Evolutionary conservation across 2,329 filamentous ascomycete genomes (phyloP).

Genomic region (Macrophomina tecta): DNA sequence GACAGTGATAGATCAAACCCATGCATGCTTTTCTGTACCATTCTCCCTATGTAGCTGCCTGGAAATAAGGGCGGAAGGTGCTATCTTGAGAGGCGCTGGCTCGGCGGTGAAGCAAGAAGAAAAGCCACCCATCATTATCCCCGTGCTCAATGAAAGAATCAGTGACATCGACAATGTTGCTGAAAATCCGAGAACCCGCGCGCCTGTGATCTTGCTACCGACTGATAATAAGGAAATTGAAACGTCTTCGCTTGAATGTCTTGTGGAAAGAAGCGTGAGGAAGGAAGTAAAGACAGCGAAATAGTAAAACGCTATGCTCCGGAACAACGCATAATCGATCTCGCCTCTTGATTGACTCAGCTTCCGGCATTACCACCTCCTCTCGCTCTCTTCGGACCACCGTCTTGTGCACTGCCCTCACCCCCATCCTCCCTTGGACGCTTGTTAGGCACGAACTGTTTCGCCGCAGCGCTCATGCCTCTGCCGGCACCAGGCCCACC

Average conservation of each 20-base stretch:
- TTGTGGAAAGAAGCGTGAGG: not conserved
- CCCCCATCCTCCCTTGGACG: slow-evolving; percentile 37
- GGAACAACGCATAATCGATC: slow-evolving; percentile 6
- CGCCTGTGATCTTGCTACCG: not conserved
- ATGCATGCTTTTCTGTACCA: not conserved
- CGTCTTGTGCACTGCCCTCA: slow-evolving; percentile 27
- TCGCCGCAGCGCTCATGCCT: slow-evolving; percentile 44
- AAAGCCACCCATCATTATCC: not conserved
- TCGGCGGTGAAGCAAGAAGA: not conserved
- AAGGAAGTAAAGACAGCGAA: not conserved
- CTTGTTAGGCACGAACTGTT: slow-evolving; percentile 46
- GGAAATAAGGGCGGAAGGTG: not conserved
- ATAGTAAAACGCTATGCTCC: not conserved
- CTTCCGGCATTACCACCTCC: slow-evolving; percentile 12
- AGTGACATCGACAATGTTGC: not conserved
- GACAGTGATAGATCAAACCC: not conserved
- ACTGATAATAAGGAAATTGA: not conserved
- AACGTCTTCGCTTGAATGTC: not conserved
- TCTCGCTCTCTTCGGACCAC: slow-evolving; percentile 14
- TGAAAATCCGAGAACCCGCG: not conserved
- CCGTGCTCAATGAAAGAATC: not conserved
- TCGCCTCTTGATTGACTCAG: not conserved
- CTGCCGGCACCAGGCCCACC: slow-evolving; percentile 35
- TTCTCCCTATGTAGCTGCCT: not conserved
- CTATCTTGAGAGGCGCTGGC: not conserved